These are phyloP conservation scores for Penicillium macrosclerotiorum DNA, from an alignment of 495 filamentous ascomycete genomes.

Conservation along the genomic window DNA sequence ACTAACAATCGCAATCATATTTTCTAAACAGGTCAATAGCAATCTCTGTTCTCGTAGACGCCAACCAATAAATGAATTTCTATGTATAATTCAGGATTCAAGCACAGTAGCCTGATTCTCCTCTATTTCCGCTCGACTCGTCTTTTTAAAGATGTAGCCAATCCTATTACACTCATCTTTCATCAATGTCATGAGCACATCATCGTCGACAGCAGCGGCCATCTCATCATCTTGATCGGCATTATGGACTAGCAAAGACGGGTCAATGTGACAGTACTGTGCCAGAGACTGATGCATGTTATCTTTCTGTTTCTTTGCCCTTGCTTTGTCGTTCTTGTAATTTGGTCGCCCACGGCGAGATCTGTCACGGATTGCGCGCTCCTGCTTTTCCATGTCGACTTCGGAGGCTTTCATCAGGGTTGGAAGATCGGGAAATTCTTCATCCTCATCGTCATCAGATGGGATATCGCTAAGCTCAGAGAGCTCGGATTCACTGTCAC, in stretches of 20 bases:
- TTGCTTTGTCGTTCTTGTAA: conserved; percentile 6
- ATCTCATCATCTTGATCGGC: conserved; percentile 31
- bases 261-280: conserved; percentile 66
- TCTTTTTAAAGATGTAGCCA: conserved; percentile 69
- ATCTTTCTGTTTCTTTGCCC: conserved; percentile 28
- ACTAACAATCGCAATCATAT: no score
- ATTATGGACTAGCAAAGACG: conserved; percentile 33
- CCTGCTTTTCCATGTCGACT: conserved; percentile 61
- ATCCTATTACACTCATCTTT: conserved; percentile 59
- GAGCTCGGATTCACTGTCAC: conserved; percentile 18
- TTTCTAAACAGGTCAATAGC: no score
- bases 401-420: conserved; percentile 56
- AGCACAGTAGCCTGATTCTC: conserved; percentile 3
- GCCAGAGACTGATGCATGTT: conserved; percentile 61
- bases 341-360: conserved; percentile 12
- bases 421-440: conserved; percentile 40
- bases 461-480: conserved; percentile 24
- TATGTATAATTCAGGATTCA: background rate
- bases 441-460: conserved; percentile 34
- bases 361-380: conserved; percentile 44
- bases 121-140: conserved; percentile 27
- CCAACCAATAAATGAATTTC: no score
- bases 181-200: conserved; percentile 58
- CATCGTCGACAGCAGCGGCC: conserved; percentile 51
- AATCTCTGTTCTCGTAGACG: no score